Evolutionary conservation across 169 alveolate species (phyloP).

Genomic region (Sarcocystis neurona): DNA sequence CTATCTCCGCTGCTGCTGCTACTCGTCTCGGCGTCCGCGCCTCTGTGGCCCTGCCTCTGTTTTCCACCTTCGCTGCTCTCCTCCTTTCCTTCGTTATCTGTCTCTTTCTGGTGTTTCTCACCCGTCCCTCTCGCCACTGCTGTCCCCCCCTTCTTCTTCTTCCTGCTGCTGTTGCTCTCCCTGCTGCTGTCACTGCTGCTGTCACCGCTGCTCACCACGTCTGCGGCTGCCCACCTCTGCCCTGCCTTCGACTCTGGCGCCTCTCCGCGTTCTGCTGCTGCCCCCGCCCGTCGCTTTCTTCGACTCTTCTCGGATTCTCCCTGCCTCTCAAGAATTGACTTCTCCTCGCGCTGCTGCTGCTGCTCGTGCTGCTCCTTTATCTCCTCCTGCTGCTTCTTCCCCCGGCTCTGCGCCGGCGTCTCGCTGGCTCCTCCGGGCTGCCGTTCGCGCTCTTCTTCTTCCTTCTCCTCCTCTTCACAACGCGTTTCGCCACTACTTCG

Average conservation of each 20-base stretch:
- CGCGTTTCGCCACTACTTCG: too few species aligned
- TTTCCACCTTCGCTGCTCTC: constrained; percentile 14
- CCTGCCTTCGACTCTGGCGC: too few species aligned
- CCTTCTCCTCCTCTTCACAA: too few species aligned
- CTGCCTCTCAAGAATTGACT: neutral
- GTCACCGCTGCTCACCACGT: too few species aligned
- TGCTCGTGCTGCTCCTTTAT: neutral
- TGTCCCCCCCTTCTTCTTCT: neutral
- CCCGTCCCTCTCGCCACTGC: neutral
- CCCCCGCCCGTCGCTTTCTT: neutral
- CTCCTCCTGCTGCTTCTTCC: neutral
- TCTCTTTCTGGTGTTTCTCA: neutral
- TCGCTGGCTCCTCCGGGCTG: neutral
- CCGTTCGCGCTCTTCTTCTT: neutral
- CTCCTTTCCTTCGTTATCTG: neutral
- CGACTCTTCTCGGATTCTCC: neutral
- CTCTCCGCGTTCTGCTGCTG: too few species aligned
- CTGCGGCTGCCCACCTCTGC: too few species aligned
- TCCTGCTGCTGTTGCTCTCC: neutral
- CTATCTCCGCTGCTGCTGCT: neutral
- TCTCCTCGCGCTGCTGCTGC: constrained; percentile 6
- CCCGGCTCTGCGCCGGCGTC: neutral
- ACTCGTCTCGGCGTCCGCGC: neutral
- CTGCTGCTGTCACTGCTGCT: neutral
- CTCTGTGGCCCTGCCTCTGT: neutral